phyloP scores from a whole-genome alignment of 192 early-diverging fungal species.

The Entophlyctis helioformis region DNA sequence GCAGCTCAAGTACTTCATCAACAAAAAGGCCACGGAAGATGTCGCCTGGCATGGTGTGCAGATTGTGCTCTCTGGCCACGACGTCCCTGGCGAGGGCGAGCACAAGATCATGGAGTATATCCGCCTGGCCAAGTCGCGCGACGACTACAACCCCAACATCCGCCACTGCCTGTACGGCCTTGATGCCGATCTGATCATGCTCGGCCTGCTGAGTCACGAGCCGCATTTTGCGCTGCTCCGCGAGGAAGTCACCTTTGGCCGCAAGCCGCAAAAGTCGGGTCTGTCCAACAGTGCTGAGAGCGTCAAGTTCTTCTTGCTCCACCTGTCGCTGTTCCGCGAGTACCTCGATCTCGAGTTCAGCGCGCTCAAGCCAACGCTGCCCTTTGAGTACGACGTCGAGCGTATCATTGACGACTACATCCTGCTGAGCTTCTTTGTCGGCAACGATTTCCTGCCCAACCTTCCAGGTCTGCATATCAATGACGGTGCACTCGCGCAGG shows the following conservation, averaged over 20 bases:
- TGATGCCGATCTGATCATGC: slow-evolving; percentile 97
- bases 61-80: slow-evolving; percentile 86
- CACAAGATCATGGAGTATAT: slow-evolving; percentile 99
- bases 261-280: slow-evolving; percentile 51
- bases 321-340: slow-evolving; percentile 71
- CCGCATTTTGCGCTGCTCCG: slow-evolving; percentile 93
- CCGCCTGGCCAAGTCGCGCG: slow-evolving; percentile 62
- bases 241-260: slow-evolving; percentile 84
- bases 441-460: slow-evolving; percentile 96
- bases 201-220: slow-evolving; percentile 90
- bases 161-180: slow-evolving; percentile 86
- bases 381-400: slow-evolving; percentile 80
- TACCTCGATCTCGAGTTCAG: slow-evolving; percentile 78
- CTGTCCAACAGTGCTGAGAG: slow-evolving; percentile 55
- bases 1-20: slow-evolving; percentile 79
- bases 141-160: slow-evolving; percentile 81
- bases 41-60: slow-evolving; percentile 75
- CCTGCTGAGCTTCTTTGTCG: slow-evolving; percentile 93
- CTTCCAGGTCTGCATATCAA: slow-evolving; percentile 88
- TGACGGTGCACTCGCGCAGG: slow-evolving; percentile 82
- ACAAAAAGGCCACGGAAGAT: slow-evolving; percentile 75
- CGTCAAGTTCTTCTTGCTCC: slow-evolving; percentile 49
- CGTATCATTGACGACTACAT: slow-evolving; percentile 95
- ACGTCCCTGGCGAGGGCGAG: slow-evolving; percentile 96
- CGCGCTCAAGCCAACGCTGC: slow-evolving; percentile 38